A percentile compares a stretch with the other conserved stretches of the same genome.
phyloP scores from a whole-genome alignment of 306 rosid genomes.

The Castanospermum australe region DNA sequence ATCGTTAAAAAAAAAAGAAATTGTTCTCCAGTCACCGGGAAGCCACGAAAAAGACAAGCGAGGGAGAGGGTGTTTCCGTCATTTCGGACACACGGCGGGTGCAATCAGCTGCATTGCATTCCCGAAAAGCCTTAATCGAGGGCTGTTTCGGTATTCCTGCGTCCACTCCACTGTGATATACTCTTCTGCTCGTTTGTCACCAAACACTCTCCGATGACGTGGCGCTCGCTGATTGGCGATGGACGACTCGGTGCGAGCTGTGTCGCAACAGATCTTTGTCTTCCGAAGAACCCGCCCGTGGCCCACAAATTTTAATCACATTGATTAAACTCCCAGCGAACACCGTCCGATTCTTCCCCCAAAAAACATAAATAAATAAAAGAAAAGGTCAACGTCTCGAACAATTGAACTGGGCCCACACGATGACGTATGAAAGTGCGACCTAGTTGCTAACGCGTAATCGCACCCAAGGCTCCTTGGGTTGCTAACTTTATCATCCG shows the following conservation, averaged over 20 bases:
- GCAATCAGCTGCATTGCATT: background rate
- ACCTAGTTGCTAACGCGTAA: conserved; percentile 19
- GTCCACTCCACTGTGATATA: too few species aligned
- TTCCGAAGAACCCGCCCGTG: conserved; percentile 21
- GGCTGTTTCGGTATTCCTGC: background rate
- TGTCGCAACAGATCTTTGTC: conserved; percentile 46
- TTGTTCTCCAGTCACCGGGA: background rate
- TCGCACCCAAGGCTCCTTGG: conserved; percentile 46
- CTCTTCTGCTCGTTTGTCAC: background rate
- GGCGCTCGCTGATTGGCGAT: background rate
- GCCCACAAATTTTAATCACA: conserved; percentile 24
- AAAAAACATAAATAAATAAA: background rate
- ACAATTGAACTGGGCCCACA: conserved; percentile 2
- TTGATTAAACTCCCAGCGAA: background rate
- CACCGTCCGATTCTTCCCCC: background rate
- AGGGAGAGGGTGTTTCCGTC: conserved; percentile 14
- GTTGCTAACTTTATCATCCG: conserved; percentile 5
- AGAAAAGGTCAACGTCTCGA: background rate
- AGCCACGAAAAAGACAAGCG: conserved; percentile 7
- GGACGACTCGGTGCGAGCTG: conserved; percentile 35
- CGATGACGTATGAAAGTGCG: conserved; percentile 7
- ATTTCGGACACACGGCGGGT: background rate
- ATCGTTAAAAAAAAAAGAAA: background rate
- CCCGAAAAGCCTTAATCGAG: background rate
- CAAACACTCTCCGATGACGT: background rate